Percentiles rank a stretch among this genome's conserved stretches.
phyloP scores from a whole-genome alignment of 495 filamentous ascomycete genomes.

The Astrothelium macrocarpum region DNA sequence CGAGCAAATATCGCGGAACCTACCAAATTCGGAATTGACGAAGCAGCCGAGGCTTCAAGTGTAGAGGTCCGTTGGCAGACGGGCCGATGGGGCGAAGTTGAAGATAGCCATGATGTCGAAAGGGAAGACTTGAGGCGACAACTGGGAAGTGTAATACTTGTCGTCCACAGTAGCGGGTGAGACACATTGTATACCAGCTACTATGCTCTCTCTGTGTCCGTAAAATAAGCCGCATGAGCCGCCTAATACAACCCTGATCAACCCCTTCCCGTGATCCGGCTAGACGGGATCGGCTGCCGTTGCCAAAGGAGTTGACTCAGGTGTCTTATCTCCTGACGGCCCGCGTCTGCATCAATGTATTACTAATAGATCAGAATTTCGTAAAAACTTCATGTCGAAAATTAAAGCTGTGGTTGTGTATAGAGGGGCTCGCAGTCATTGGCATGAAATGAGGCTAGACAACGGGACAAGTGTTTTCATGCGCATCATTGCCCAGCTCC shows the following conservation, averaged over 20 bases:
- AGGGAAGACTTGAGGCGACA: slow-evolving; percentile 84
- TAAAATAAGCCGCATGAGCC: no score
- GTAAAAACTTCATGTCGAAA: background rate
- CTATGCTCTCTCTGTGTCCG: no score
- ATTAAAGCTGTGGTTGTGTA: no score
- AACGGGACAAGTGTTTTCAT: background rate
- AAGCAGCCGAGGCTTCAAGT: slow-evolving; percentile 68
- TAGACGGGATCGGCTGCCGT: no score
- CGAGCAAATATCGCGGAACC: slow-evolving; percentile 29
- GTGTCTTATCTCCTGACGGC: background rate
- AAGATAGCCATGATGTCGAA: slow-evolving; percentile 97
- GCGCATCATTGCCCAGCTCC: background rate
- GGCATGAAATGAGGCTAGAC: background rate
- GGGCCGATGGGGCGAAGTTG: slow-evolving; percentile 85
- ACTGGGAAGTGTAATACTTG: slow-evolving; percentile 71
- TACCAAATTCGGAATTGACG: slow-evolving; percentile 49
- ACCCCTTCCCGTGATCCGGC: background rate
- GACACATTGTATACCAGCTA: background rate
- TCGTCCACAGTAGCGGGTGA: slow-evolving; percentile 39
- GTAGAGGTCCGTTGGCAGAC: slow-evolving; percentile 90
- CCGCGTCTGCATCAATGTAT: background rate
- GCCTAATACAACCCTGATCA: no score
- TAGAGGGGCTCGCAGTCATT: no score
- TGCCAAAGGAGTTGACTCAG: no score
- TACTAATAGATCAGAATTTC: background rate